A percentile compares a stretch with the other conserved stretches of the same genome.
Conservation (phyloP, 1,284 basidiomycete species). For the Phaffia rhodozyma region DNA sequence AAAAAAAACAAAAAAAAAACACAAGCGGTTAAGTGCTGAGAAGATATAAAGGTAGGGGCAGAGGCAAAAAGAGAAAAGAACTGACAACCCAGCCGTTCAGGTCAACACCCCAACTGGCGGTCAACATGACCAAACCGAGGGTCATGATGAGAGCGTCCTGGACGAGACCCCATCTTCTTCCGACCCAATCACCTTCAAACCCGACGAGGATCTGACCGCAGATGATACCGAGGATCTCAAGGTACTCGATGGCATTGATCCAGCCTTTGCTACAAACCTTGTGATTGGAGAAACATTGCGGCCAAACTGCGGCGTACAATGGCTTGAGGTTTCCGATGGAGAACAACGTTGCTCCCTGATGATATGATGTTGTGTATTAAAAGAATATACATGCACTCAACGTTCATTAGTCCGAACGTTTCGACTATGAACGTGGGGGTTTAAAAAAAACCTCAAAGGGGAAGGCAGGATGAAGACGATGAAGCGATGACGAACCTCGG, state of each 20-base stretch:
- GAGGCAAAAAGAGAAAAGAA: conserved; percentile 28
- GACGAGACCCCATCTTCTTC: conserved; percentile 40
- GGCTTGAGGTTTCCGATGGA: conserved; percentile 43
- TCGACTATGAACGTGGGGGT: background rate
- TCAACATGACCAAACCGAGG: conserved; percentile 37
- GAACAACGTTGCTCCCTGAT: conserved; percentile 38
- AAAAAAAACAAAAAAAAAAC: no score
- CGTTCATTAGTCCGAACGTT: no score
- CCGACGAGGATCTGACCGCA: conserved; percentile 44
- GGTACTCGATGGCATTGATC: conserved; percentile 37
- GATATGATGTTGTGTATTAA: no score
- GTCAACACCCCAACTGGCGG: conserved; percentile 41
- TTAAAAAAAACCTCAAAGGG: no score
- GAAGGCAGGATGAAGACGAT: background rate
- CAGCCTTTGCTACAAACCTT: conserved; percentile 38
- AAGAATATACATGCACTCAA: no score
- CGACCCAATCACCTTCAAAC: conserved; percentile 46
- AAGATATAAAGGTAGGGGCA: background rate
- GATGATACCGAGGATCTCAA: conserved; percentile 40
- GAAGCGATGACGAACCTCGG: conserved; percentile 34
- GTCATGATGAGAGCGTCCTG: conserved; percentile 34
- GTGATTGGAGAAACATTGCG: conserved; percentile 39
- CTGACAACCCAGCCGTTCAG: conserved; percentile 44
- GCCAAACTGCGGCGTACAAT: conserved; percentile 42
- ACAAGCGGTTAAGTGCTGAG: no score